Conservation (phyloP, 768 basidiomycete genomes). For the Suillus weaverae region DNA sequence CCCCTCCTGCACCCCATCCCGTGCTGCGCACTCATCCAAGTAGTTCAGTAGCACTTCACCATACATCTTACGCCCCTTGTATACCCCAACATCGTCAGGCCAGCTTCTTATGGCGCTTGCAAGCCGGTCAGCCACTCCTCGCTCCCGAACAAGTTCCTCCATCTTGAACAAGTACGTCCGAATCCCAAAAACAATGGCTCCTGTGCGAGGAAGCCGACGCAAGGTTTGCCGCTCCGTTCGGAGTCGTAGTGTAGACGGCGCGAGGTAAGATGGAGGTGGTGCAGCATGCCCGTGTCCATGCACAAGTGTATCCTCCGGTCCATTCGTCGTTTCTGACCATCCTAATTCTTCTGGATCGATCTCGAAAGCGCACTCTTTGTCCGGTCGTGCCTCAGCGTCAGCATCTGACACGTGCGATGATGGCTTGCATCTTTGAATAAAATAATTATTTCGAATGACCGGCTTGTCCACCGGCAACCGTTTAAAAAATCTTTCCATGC, state of each 20-base stretch:
- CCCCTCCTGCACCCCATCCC: constrained; percentile 18
- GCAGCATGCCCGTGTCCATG: constrained; percentile 31
- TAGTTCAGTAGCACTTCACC: constrained; percentile 19
- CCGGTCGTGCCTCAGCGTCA: constrained; percentile 5
- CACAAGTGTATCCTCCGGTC: constrained; percentile 48
- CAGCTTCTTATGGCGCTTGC: constrained; percentile 65
- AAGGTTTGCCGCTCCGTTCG: constrained; percentile 69
- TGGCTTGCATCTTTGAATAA: constrained; percentile 41
- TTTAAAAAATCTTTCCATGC: constrained; percentile 71
- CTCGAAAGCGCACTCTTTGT: constrained; percentile 16
- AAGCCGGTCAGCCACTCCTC: constrained; percentile 59
- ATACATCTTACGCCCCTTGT: constrained; percentile 30
- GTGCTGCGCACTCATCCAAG: constrained; percentile 24
- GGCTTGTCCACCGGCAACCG: constrained; percentile 66
- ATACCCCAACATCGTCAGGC: constrained; percentile 54
- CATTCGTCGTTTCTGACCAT: constrained; percentile 59
- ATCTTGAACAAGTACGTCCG: constrained; percentile 62
- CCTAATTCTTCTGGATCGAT: constrained; percentile 65
- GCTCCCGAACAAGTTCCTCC: constrained; percentile 51
- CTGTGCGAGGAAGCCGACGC: constrained; percentile 59
- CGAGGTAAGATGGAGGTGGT: constrained; percentile 19
- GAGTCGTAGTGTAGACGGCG: constrained; percentile 49
- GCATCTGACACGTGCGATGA: constrained; percentile 7
- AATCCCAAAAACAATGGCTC: constrained; percentile 69
- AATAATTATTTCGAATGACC: constrained; percentile 71